A percentile compares a stretch with the other conserved stretches of the same genome.
phyloP scores from a whole-genome alignment of 805 yeast genomes.

The Torulaspora maleeae region DNA sequence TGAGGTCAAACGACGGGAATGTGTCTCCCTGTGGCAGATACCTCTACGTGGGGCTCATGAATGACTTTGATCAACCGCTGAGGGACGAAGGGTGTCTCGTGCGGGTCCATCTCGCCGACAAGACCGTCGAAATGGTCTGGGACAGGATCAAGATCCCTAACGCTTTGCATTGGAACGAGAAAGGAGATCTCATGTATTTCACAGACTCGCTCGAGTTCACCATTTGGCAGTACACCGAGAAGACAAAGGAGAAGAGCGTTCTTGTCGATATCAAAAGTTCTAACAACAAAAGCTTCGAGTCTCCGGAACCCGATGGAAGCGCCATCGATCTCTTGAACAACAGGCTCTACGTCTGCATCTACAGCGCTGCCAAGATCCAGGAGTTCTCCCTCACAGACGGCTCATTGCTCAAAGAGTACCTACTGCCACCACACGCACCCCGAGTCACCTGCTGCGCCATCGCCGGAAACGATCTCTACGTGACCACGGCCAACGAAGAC shows the following conservation, averaged over 20 bases:
- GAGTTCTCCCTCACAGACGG: conserved; percentile 47
- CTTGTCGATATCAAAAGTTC: conserved; percentile 38
- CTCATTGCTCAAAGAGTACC: conserved; percentile 44
- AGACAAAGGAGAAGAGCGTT: conserved; percentile 29
- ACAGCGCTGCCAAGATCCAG: conserved; percentile 54
- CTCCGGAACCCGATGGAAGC: conserved; percentile 80
- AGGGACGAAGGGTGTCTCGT: conserved; percentile 52
- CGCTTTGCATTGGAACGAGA: conserved; percentile 58
- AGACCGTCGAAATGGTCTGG: conserved; percentile 32
- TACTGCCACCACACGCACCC: conserved; percentile 53
- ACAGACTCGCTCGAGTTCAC: conserved; percentile 49
- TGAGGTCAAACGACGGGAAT: conserved; percentile 79
- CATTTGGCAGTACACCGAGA: conserved; percentile 45
- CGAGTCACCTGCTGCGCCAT: conserved; percentile 66
- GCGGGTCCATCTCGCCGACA: conserved; percentile 37
- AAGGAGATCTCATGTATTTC: conserved; percentile 42
- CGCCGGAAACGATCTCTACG: conserved; percentile 61
- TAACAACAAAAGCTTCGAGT: conserved; percentile 20
- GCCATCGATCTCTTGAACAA: conserved; percentile 49
- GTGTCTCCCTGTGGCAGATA: conserved; percentile 67
- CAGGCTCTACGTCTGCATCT: conserved; percentile 61
- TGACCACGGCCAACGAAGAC: conserved; percentile 60
- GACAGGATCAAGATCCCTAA: conserved; percentile 56
- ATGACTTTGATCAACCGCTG: conserved; percentile 41
- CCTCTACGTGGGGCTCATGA: conserved; percentile 80